Percentiles rank a stretch among this genome's conserved stretches.
These are phyloP conservation scores for Ophiosphaerella korrae DNA, from an alignment of 2,329 filamentous ascomycete species.

Conservation along the genomic window DNA sequence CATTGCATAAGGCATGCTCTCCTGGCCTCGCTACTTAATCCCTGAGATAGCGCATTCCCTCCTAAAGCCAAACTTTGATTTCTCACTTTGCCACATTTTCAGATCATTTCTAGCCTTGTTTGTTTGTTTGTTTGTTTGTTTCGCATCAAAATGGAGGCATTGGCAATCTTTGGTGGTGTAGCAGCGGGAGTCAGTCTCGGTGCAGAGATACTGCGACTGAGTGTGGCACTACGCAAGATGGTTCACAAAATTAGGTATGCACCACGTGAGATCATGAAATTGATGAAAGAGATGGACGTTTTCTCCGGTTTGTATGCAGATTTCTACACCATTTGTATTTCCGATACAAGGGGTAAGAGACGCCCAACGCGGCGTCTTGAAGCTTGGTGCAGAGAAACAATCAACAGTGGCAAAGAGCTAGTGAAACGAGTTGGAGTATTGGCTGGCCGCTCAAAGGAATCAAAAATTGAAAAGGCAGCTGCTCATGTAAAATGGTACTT, in stretches of 20 bases:
- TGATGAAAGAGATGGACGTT: conserved; percentile 5
- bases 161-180: background rate
- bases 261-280: conserved; percentile 5
- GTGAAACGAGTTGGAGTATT: conserved; percentile 1
- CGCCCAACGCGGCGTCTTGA: background rate
- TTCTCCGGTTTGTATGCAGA: conserved; percentile 4
- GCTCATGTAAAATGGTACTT: conserved; percentile 10
- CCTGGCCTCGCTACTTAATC: background rate
- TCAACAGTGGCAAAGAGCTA: background rate
- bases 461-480: background rate
- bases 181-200: background rate
- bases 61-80: background rate
- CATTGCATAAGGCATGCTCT: background rate
- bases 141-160: background rate
- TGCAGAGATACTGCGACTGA: background rate
- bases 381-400: background rate
- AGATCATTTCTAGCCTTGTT: background rate
- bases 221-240: background rate
- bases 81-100: background rate
- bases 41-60: too few species aligned
- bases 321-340: background rate
- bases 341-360: background rate
- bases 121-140: background rate
- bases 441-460: background rate
- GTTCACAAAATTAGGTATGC: conserved; percentile 4